Evolutionary conservation across 257 asterid genomes (phyloP).

Genomic region (Scutellaria baicalensis): DNA sequence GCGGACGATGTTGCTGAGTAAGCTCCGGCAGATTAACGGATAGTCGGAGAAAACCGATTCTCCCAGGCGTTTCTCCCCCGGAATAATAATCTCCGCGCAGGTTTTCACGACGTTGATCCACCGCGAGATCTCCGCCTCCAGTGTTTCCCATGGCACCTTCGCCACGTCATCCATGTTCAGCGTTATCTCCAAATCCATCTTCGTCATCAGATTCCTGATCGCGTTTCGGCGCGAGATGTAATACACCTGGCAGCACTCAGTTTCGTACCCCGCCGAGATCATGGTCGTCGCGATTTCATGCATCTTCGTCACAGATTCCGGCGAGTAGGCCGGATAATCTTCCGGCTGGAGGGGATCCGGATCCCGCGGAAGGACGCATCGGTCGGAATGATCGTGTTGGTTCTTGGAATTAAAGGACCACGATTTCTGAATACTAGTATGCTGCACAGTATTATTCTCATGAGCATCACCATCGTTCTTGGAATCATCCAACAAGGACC

Average conservation of each 20-base stretch:
- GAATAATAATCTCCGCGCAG: slow-evolving; percentile 44
- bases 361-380: slow-evolving; percentile 4
- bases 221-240: slow-evolving; percentile 51
- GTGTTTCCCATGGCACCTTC: slow-evolving; percentile 57
- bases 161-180: slow-evolving; percentile 63
- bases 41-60: slow-evolving; percentile 41
- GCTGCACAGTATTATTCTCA: neutral
- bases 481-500: slow-evolving; percentile 46
- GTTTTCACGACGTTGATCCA: slow-evolving; percentile 53
- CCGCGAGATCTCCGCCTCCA: slow-evolving; percentile 58
- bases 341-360: slow-evolving; percentile 13
- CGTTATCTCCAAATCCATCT: slow-evolving; percentile 47
- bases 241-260: slow-evolving; percentile 64
- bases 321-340: slow-evolving; percentile 39
- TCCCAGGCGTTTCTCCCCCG: slow-evolving; percentile 49
- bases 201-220: slow-evolving; percentile 39
- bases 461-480: neutral
- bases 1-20: slow-evolving; percentile 47
- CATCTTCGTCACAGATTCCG: slow-evolving; percentile 36
- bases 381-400: slow-evolving; percentile 14
- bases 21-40: slow-evolving; percentile 24
- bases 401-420: slow-evolving; percentile 25
- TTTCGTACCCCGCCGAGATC: slow-evolving; percentile 70
- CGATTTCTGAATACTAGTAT: neutral
- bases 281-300: slow-evolving; percentile 44